phyloP scores from a whole-genome alignment of 2,329 filamentous ascomycete genomes.

The Fusarium verticillioides region DNA sequence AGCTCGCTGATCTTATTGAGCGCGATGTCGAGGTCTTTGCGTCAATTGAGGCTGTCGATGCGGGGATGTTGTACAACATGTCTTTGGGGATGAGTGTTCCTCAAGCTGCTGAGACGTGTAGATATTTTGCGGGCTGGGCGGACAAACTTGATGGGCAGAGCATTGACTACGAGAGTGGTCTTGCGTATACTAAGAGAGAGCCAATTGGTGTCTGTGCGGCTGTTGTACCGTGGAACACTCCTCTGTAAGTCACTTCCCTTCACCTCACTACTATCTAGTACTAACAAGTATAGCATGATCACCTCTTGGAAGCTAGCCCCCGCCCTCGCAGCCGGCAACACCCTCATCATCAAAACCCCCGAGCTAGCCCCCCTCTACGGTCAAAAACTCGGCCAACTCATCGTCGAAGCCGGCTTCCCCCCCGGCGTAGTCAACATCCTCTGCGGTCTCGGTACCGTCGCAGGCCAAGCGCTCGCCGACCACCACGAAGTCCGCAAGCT shows the following conservation, averaged over 20 bases:
- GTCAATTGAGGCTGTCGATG: constrained; percentile 82
- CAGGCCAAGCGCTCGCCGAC: constrained; percentile 72
- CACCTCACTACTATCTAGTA: no score
- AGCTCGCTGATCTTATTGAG: constrained; percentile 80
- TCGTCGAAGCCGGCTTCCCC: constrained; percentile 78
- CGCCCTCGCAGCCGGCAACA: constrained; percentile 69
- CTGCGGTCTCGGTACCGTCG: constrained; percentile 73
- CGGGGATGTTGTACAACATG: constrained; percentile 77
- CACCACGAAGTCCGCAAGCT: constrained; percentile 77
- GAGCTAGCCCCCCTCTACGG: constrained; percentile 71
- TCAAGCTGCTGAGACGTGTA: constrained; percentile 53
- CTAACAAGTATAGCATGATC: constrained; percentile 20
- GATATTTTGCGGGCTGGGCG: constrained; percentile 79
- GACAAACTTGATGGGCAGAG: constrained; percentile 87
- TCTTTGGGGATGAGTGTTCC: constrained; percentile 54
- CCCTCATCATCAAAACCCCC: constrained; percentile 69
- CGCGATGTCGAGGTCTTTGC: constrained; percentile 77
- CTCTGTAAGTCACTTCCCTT: constrained; percentile 49
- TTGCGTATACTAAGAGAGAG: constrained; percentile 79
- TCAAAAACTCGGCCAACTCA: constrained; percentile 69
- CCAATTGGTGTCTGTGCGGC: constrained; percentile 75
- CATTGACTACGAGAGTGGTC: constrained; percentile 76
- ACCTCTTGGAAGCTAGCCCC: constrained; percentile 70
- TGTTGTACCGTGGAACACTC: constrained; percentile 82
- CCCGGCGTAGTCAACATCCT: constrained; percentile 79